These are phyloP conservation scores for Xylariales sp. DNA, from an alignment of 2,329 filamentous ascomycete genomes.

Conservation along the genomic window DNA sequence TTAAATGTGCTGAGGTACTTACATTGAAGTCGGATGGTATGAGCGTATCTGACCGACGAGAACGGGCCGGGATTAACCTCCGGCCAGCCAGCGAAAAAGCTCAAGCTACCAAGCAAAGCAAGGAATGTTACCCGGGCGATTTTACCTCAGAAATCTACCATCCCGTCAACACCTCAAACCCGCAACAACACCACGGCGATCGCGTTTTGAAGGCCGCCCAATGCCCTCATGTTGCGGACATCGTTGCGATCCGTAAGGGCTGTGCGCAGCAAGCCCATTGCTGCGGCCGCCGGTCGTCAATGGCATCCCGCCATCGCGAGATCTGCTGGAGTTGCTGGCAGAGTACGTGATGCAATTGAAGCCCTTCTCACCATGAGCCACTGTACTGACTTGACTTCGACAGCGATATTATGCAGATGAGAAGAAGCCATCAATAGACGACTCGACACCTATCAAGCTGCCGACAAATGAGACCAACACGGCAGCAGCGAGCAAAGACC, in stretches of 20 bases:
- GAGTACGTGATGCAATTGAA: conserved; percentile 29
- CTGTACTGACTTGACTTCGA: background rate
- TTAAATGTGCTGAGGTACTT: too few species aligned
- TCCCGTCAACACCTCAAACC: conserved; percentile 8
- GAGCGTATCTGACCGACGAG: too few species aligned
- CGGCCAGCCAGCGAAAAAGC: too few species aligned
- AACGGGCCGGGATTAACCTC: too few species aligned
- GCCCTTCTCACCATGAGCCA: conserved; percentile 1
- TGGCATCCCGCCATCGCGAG: conserved; percentile 45
- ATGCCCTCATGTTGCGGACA: conserved; percentile 64
- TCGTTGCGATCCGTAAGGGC: conserved; percentile 61
- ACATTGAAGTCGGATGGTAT: too few species aligned
- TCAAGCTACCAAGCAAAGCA: too few species aligned
- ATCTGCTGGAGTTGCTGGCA: conserved; percentile 31
- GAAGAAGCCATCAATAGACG: conserved; percentile 44
- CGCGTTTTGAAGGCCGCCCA: conserved; percentile 24
- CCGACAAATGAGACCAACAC: conserved; percentile 50
- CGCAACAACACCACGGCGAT: conserved; percentile 17
- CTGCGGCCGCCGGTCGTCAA: conserved; percentile 52
- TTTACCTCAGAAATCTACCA: conserved; percentile 23
- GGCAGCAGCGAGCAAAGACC: conserved; percentile 39
- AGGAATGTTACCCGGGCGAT: conserved; percentile 23
- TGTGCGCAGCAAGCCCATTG: conserved; percentile 50
- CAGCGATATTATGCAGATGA: conserved; percentile 55
- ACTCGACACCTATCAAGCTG: conserved; percentile 45